phyloP scores from a whole-genome alignment of 805 yeast species.

The Nakazawaea wyomingensis region DNA sequence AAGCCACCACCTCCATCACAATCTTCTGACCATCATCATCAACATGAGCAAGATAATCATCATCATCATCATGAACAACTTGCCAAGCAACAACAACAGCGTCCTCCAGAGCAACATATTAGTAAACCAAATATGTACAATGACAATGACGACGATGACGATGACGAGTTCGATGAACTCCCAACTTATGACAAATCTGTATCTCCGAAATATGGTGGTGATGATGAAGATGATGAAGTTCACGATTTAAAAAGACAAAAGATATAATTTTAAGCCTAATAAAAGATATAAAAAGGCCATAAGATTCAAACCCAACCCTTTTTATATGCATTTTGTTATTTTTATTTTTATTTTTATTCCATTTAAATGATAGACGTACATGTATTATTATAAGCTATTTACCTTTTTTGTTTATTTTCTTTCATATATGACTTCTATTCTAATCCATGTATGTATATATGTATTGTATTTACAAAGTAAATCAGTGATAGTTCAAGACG shows the following conservation, averaged over 20 bases:
- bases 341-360: neutral
- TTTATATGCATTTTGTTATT: too few relatives aligned
- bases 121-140: conserved; percentile 1
- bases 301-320: too few relatives aligned
- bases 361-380: neutral
- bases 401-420: neutral
- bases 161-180: conserved; percentile 31
- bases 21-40: too few relatives aligned
- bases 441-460: neutral
- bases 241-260: conserved; percentile 12
- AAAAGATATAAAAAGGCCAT: neutral
- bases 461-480: neutral
- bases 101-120: neutral
- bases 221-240: conserved; percentile 14
- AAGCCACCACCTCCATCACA: conserved; percentile 10
- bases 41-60: too few relatives aligned
- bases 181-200: conserved; percentile 21
- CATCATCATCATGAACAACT: too few relatives aligned
- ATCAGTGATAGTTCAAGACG: conserved; percentile 23
- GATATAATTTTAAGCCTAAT: neutral
- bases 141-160: conserved; percentile 23
- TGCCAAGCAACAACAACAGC: conserved; percentile 12
- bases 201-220: conserved; percentile 23
- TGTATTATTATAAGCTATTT: neutral
- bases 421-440: too few relatives aligned